Conservation (phyloP, 371 early-diverging fungal genomes). For the Mucor plumbeus region DNA sequence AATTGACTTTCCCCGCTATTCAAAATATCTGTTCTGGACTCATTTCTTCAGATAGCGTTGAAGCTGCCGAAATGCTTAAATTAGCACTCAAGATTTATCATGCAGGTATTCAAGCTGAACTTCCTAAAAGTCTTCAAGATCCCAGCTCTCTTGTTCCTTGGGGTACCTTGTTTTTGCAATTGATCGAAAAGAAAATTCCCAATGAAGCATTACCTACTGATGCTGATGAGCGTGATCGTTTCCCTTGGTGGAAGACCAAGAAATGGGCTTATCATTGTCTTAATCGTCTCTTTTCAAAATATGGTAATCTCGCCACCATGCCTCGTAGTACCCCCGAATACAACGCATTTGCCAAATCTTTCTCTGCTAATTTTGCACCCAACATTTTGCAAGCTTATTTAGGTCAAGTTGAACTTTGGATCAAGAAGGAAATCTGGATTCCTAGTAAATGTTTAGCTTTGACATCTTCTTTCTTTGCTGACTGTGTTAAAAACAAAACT, state of each 20-base stretch:
- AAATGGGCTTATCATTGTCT: conserved; percentile 92
- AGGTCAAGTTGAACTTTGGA: conserved; percentile 74
- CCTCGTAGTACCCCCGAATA: conserved; percentile 63
- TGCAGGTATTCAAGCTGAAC: conserved; percentile 71
- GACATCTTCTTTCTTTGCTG: conserved; percentile 60
- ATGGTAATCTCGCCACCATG: conserved; percentile 76
- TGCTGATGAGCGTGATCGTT: conserved; percentile 74
- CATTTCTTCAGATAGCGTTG: conserved; percentile 59
- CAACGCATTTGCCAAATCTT: conserved; percentile 76
- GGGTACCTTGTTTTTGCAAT: conserved; percentile 82
- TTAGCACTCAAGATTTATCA: conserved; percentile 80
- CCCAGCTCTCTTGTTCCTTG: conserved; percentile 78
- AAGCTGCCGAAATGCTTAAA: conserved; percentile 85
- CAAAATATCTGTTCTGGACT: conserved; percentile 71
- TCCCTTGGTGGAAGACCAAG: conserved; percentile 91
- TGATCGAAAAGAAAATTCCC: conserved; percentile 73
- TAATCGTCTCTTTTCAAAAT: conserved; percentile 80
- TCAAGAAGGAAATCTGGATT: conserved; percentile 69
- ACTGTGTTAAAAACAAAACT: conserved; percentile 80
- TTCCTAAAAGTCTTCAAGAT: conserved; percentile 74
- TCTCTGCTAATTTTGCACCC: conserved; percentile 87
- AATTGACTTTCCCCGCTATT: conserved; percentile 74
- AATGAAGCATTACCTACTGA: conserved; percentile 60
- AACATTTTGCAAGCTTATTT: conserved; percentile 82
- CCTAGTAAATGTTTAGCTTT: conserved; percentile 61